A percentile compares a stretch with the other conserved stretches of the same genome.
phyloP scores from a whole-genome alignment of 139 green algal genomes.

The Chlorella sp. region DNA sequence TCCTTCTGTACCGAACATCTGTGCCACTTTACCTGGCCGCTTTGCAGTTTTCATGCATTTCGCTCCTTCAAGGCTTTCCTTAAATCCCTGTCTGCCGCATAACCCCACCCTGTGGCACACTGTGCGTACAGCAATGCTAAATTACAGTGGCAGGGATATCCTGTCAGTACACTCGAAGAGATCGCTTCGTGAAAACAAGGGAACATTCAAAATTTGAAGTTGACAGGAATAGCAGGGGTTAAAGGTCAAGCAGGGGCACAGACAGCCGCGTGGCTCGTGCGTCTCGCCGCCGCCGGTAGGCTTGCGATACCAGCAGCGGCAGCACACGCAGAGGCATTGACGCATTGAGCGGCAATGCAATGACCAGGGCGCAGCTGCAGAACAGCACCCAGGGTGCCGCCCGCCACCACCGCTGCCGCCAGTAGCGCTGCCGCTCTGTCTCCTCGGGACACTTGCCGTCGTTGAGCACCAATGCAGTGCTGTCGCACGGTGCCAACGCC shows the following conservation, averaged over 20 bases:
- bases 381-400: slow-evolving; percentile 7
- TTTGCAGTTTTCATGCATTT: too few species aligned
- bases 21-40: too few species aligned
- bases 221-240: not conserved
- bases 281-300: not conserved
- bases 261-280: not conserved
- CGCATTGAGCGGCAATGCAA: not conserved
- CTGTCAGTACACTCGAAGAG: too few species aligned
- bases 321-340: not conserved
- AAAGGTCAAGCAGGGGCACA: slow-evolving; percentile 3
- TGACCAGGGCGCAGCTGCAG: not conserved
- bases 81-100: too few species aligned
- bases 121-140: not conserved
- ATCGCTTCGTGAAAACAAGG: too few species aligned
- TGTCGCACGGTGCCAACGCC: slow-evolving; percentile 32
- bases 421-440: not conserved
- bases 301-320: not conserved
- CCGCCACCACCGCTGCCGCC: slow-evolving; percentile 12
- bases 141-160: not conserved
- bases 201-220: not conserved
- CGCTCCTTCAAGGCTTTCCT: too few species aligned
- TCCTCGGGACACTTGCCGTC: slow-evolving; percentile 15
- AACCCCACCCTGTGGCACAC: too few species aligned
- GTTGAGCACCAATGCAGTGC: slow-evolving; percentile 10
- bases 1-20: too few species aligned